Conservation (phyloP, 495 filamentous ascomycete genomes). For the Lichenothelia convexa region DNA sequence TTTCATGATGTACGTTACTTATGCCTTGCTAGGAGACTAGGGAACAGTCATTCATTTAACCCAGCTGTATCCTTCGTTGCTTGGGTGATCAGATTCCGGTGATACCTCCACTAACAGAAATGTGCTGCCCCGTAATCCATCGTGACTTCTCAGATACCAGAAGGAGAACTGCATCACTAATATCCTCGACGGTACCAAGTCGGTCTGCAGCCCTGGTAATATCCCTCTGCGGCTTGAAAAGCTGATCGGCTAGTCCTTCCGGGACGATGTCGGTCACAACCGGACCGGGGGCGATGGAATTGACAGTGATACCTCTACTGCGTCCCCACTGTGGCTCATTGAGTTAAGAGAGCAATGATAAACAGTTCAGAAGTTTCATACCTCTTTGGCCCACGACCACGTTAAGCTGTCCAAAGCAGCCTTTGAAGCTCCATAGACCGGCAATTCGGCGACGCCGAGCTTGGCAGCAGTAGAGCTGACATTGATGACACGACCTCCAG, state of each 20-base stretch:
- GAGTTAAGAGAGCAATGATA: too few relatives aligned
- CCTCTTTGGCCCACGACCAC: constrained; percentile 24
- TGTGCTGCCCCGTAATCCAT: constrained; percentile 21
- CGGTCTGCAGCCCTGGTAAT: constrained; percentile 26
- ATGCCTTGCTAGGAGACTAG: too few relatives aligned
- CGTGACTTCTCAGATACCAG: constrained; percentile 13
- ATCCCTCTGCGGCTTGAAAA: too few relatives aligned
- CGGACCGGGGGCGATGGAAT: constrained; percentile 26
- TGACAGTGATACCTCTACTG: constrained; percentile 24
- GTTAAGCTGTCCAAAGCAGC: constrained; percentile 30
- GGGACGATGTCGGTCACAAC: constrained; percentile 20
- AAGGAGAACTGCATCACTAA: constrained; percentile 18
- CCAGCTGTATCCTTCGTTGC: too few relatives aligned
- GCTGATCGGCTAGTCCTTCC: too few relatives aligned
- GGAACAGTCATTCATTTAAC: too few relatives aligned
- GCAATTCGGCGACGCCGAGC: constrained; percentile 18
- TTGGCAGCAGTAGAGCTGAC: constrained; percentile 31
- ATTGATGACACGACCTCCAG: constrained; percentile 35
- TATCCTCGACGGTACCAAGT: constrained; percentile 16
- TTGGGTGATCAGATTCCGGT: too few relatives aligned
- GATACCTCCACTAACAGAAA: constrained; percentile 18
- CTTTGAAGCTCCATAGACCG: constrained; percentile 28
- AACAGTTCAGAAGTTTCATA: too few relatives aligned
- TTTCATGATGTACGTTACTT: too few relatives aligned
- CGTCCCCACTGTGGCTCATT: too few relatives aligned